Base-by-base conservation (phyloP, 1,139 yeast genomes). In the Taphrina betulina region DNA sequence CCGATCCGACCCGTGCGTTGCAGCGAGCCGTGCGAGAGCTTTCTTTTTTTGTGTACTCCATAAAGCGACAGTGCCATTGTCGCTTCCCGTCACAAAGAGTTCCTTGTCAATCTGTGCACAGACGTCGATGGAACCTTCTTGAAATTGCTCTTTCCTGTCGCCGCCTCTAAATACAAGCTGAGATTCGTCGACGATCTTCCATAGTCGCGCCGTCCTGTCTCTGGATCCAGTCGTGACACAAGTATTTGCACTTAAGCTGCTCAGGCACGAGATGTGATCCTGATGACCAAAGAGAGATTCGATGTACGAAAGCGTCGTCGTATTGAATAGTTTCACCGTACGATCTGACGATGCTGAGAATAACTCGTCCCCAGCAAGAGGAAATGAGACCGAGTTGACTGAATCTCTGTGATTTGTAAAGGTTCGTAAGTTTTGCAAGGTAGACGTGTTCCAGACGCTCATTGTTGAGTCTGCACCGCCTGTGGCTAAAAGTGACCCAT, bases 161-260 rank as follows among this genome's bases (percentile, higher is more conserved):
- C 57, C 61, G 60, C 96, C 96, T 66, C 96, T 78, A 70, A 92
- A 92, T 0, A 96, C 89, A 64, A 92, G 78, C 66, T 97, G 79
- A 1, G 95, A 81, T 71, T 92, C 98, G 66, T 94, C 98, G 24
- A 95, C 80, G 62, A 92, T 88, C 70, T 94, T 92, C 98, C 98
- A 92, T 65, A 87, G 75, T 83, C 94, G 85, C 16, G 94, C 96
- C 1, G 96, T 86, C 65, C 95, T 82, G 71, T 92, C 98, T 65
- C 98, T 79, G 3, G 95, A 78, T 19, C 98, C 98, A 23, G 90
- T 97, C 20, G 95, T 87, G 35, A 92, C 92, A 75, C 98, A 92
- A 53, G 96, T 81, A 67, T 92, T 97, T 69, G 82, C 81, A 16
- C 81, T 79, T 61, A 92, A 74, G 0, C 96, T 85, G 22, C 89